phyloP scores from a whole-genome alignment of 2,329 filamentous ascomycete species.

The Sporothrix luriei region DNA sequence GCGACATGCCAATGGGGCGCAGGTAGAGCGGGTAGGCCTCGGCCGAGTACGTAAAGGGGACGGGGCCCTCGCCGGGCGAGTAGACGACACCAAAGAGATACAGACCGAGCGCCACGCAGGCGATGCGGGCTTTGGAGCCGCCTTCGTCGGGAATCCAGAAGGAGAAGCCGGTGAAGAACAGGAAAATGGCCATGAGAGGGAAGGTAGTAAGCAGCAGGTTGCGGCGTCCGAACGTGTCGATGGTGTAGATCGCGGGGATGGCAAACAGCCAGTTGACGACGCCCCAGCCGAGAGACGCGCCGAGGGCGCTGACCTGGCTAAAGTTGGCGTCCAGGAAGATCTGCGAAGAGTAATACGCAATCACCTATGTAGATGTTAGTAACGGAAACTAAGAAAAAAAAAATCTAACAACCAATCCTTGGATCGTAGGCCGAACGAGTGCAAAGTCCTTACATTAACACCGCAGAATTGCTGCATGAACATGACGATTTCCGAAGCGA shows the following conservation, averaged over 20 bases:
- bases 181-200: constrained; percentile 61
- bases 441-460: constrained; percentile 43
- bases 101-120: constrained; percentile 52
- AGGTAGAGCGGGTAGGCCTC: constrained; percentile 68
- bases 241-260: constrained; percentile 65
- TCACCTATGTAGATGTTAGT: background rate
- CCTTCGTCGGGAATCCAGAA: constrained; percentile 48
- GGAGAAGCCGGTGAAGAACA: constrained; percentile 53
- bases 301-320: constrained; percentile 54
- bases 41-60: constrained; percentile 68
- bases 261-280: constrained; percentile 68
- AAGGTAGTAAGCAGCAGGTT: constrained; percentile 66
- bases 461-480: constrained; percentile 63
- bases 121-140: constrained; percentile 45
- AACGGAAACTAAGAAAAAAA: background rate
- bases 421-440: no score
- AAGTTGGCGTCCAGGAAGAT: constrained; percentile 63
- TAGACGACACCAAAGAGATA: constrained; percentile 56
- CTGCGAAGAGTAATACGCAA: constrained; percentile 62
- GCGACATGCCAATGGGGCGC: constrained; percentile 63
- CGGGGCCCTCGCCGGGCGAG: constrained; percentile 63
- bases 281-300: constrained; percentile 65
- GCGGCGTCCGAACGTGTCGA: constrained; percentile 68
- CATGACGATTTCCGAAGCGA: constrained; percentile 66
- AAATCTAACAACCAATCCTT: background rate